Base-by-base conservation (phyloP, 345 rosid genomes). In the Eucalyptus globulus region DNA sequence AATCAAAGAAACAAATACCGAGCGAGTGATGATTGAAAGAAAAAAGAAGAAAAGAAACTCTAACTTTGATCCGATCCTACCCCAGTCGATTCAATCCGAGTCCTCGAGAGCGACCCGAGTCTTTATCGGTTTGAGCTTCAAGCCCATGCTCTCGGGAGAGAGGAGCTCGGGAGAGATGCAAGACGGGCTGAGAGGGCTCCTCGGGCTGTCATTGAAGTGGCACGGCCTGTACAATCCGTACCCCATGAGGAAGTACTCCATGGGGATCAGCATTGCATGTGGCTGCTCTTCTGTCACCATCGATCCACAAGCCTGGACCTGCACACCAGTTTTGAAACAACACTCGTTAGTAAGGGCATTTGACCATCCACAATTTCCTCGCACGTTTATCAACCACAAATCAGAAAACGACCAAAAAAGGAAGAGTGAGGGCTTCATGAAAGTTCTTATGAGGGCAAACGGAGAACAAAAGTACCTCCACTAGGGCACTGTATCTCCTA, bases 261-360 rank as follows among this genome's bases (percentile, higher is more conserved):
- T 89, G 9, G 99, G 99, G 90, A 98, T 95, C 91, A 97, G 90
- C 98, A 96, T 98, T 81, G 99, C 99, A 69, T 96, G 98, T 43
- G 99, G 98, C 91, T 97, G 99, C 93, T 97, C 99, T 90, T 98
- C 99, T 31, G 99, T 96, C 93, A 98, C 99, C 98, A 97, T 94
- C 72, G 99, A 98, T 90, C 99, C 99, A 92, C 99, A 97, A 86
- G 97, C 95, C 92, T 96, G 99, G 87, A 98, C 99, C 99, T 98
- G 95, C 67, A 54, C 47, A 31, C 19, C 26, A 17, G 60, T 22
- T 65, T 45, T 29, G 47, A 44, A 45, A 86, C 81, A 19, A 47
- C 62, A 69, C 16, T 26, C 17, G 49, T 86, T 58, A 45, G 43
- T 62, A 76, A 21, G 85, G 85, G 85, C 85, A 76, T 76, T 40